These are phyloP conservation scores for Thoreauomyces humboldtii DNA, from an alignment of 192 early-diverging fungal genomes.

Conservation along the genomic window DNA sequence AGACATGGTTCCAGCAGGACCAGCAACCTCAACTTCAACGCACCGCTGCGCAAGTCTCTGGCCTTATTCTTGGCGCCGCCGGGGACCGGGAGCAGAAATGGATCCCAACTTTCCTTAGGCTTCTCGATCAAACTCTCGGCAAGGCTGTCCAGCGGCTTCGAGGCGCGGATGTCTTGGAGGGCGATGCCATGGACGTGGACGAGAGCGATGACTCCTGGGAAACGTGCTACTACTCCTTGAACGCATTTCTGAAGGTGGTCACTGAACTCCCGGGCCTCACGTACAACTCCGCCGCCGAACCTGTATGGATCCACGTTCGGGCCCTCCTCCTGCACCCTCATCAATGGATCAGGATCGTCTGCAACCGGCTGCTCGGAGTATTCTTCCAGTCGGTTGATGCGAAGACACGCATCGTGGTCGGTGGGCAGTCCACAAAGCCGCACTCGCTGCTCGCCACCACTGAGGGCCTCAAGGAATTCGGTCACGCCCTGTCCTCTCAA, in stretches of 20 bases:
- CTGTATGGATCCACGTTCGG: conserved; percentile 68
- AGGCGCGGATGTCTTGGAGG: conserved; percentile 29
- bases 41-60: conserved; percentile 81
- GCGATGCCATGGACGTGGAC: conserved; percentile 47
- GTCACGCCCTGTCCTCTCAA: conserved; percentile 46
- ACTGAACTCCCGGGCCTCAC: conserved; percentile 24
- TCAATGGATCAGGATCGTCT: conserved; percentile 78
- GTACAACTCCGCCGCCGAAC: conserved; percentile 38
- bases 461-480: conserved; percentile 51
- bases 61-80: conserved; percentile 76
- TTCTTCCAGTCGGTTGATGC: conserved; percentile 73
- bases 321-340: conserved; percentile 82
- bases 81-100: conserved; percentile 45
- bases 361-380: conserved; percentile 70
- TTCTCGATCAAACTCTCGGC: conserved; percentile 7
- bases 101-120: conserved; percentile 14
- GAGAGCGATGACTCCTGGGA: conserved; percentile 74
- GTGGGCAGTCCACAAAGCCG: conserved; percentile 5
- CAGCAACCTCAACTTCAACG: conserved; percentile 69
- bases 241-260: conserved; percentile 70
- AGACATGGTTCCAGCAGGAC: conserved; percentile 64
- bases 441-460: conserved; percentile 34
- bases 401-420: conserved; percentile 24
- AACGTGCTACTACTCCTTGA: conserved; percentile 77
- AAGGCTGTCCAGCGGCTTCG: conserved; percentile 20